A percentile compares a stretch with the other conserved stretches of the same genome.
phyloP scores from a whole-genome alignment of 768 basidiomycete species.

The Suillus brevipes region DNA sequence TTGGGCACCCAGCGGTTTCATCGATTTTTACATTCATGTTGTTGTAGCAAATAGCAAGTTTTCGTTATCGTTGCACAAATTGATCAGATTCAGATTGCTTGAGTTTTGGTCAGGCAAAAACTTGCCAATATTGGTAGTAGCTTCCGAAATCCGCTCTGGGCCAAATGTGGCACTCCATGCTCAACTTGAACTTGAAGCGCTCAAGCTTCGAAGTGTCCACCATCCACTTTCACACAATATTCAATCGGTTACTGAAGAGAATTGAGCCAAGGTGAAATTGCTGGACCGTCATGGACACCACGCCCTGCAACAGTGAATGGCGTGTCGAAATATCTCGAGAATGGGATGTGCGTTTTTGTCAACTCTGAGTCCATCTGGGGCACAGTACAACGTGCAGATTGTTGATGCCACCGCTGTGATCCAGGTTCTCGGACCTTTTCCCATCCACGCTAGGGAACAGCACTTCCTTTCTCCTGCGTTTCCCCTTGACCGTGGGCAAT shows the following conservation, averaged over 20 bases:
- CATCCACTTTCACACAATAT: too few relatives aligned
- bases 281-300: neutral
- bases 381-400: neutral
- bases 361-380: neutral
- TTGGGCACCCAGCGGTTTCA: neutral
- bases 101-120: neutral
- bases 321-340: constrained; percentile 24
- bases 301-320: constrained; percentile 16
- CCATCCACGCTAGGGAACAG: constrained; percentile 81
- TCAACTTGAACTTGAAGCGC: too few relatives aligned
- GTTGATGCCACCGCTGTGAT: neutral
- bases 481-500: constrained; percentile 58
- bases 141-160: neutral
- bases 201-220: too few relatives aligned
- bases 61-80: neutral
- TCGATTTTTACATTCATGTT: neutral
- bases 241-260: too few relatives aligned
- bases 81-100: neutral
- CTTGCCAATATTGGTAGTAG: neutral
- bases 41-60: neutral
- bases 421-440: constrained; percentile 81
- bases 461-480: constrained; percentile 79
- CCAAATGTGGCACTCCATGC: neutral
- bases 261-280: too few relatives aligned
- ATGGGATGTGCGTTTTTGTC: constrained; percentile 28